A percentile compares a stretch with the other conserved stretches of the same genome.
Evolutionary conservation across 1,284 basidiomycete genomes (phyloP).

Genomic region (Ceratobasidium sp.): DNA sequence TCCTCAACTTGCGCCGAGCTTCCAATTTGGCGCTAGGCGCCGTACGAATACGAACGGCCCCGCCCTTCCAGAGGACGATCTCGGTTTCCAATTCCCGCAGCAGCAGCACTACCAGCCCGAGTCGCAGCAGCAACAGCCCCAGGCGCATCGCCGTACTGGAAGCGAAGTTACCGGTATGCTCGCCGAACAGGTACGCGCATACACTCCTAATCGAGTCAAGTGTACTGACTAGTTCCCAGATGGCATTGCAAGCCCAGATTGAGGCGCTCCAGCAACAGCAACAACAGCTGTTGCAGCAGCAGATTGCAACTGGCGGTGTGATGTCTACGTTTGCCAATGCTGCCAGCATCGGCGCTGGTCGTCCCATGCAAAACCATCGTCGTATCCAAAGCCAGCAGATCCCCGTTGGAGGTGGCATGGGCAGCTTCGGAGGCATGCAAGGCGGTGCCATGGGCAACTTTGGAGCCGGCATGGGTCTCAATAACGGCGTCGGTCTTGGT

Average conservation of each 20-base stretch:
- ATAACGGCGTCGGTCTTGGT: conserved; percentile 56
- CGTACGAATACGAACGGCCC: conserved; percentile 56
- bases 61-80: conserved; percentile 74
- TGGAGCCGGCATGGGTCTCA: conserved; percentile 58
- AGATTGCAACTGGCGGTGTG: conserved; percentile 77
- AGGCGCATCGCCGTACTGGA: conserved; percentile 55
- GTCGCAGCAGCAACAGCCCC: conserved; percentile 47
- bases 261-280: conserved; percentile 90
- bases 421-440: conserved; percentile 52
- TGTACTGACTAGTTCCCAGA: conserved; percentile 55
- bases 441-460: conserved; percentile 69
- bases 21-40: conserved; percentile 81
- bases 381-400: conserved; percentile 79
- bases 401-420: conserved; percentile 58
- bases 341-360: conserved; percentile 65
- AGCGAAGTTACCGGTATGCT: conserved; percentile 79
- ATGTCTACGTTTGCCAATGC: conserved; percentile 65
- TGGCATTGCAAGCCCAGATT: conserved; percentile 88
- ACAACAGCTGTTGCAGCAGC: conserved; percentile 84
- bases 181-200: conserved; percentile 80
- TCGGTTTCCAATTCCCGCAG: conserved; percentile 82
- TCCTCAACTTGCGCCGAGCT: conserved; percentile 85
- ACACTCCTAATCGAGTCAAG: background rate
- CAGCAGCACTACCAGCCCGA: conserved; percentile 50
- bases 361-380: conserved; percentile 64